Evolutionary conservation across 1,284 basidiomycete species (phyloP).

Genomic region (Ganoderma boninense): DNA sequence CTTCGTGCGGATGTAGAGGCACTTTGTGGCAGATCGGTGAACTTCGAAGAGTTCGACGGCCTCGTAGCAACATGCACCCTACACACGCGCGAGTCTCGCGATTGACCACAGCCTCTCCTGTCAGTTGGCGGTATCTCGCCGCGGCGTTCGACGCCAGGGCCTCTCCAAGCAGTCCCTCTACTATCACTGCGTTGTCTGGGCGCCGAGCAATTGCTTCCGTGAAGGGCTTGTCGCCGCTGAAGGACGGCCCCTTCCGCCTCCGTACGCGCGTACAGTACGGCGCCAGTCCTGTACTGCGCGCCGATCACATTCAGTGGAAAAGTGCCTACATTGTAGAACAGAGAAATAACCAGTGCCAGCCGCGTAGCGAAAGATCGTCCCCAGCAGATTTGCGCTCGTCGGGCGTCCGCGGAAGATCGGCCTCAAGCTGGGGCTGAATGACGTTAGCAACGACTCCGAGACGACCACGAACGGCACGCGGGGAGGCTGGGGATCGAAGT

Average conservation of each 20-base stretch:
- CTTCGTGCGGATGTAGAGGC: not conserved
- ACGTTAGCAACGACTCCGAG: not conserved
- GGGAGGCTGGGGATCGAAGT: not conserved
- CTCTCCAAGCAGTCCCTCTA: not conserved
- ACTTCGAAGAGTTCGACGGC: not conserved
- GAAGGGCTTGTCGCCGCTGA: conserved; percentile 1
- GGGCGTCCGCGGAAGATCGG: conserved; percentile 1
- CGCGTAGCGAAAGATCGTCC: not conserved
- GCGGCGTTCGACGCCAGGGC: not conserved
- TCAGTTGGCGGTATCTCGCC: not conserved
- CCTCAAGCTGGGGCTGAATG: not conserved
- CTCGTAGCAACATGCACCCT: not conserved
- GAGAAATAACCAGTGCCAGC: not conserved
- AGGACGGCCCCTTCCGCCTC: not conserved
- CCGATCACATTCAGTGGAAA: not conserved
- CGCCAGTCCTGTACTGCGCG: not conserved
- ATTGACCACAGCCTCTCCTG: not conserved
- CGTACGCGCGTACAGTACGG: not conserved
- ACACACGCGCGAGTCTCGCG: not conserved
- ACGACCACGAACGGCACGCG: not conserved
- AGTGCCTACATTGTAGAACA: not conserved
- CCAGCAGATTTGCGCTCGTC: not conserved
- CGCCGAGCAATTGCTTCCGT: not conserved
- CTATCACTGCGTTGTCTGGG: not conserved
- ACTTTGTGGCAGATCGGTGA: not conserved